Conservation (phyloP, 2,329 filamentous ascomycete species). For the Emmonsia crescens region DNA sequence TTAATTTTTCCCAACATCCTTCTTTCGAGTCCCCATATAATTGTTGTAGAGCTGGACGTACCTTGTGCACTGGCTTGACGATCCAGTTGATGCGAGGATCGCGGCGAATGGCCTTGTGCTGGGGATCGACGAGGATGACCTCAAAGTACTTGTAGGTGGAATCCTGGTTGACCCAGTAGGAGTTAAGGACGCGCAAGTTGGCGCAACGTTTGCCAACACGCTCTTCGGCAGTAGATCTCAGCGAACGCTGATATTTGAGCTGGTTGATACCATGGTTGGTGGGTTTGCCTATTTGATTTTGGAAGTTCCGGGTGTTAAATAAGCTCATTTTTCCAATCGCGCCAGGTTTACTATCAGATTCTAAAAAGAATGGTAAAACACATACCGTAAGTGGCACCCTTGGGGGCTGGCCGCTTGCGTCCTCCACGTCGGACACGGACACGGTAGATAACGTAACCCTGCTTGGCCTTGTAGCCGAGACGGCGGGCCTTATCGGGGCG, state of each 20-base stretch:
- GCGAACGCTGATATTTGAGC: slow-evolving; percentile 99
- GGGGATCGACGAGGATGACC: slow-evolving; percentile 98
- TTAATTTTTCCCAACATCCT: background rate
- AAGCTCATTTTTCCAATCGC: background rate
- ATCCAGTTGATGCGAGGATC: slow-evolving; percentile 99
- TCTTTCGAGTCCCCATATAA: background rate
- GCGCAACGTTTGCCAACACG: slow-evolving; percentile 98
- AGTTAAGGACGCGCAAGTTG: slow-evolving; percentile 99
- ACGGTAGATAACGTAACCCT: slow-evolving; percentile 99
- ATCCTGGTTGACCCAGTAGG: slow-evolving; percentile 99
- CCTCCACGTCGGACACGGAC: slow-evolving; percentile 96
- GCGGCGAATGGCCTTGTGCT: slow-evolving; percentile 99
- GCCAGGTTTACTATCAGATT: background rate
- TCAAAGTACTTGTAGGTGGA: slow-evolving; percentile 99
- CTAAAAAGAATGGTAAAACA: slow-evolving; percentile 50
- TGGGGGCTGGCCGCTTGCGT: slow-evolving; percentile 89
- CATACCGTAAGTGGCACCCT: slow-evolving; percentile 98
- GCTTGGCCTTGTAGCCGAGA: slow-evolving; percentile 99
- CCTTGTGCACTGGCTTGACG: slow-evolving; percentile 97
- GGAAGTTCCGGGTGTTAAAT: background rate
- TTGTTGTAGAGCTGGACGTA: slow-evolving; percentile 18
- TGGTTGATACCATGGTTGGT: slow-evolving; percentile 99
- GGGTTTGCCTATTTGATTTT: slow-evolving; percentile 70
- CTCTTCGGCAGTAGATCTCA: slow-evolving; percentile 96
- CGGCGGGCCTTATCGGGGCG: slow-evolving; percentile 99